Conservation (phyloP, 208 protist species). For the Trichomonas vaginalis region DNA sequence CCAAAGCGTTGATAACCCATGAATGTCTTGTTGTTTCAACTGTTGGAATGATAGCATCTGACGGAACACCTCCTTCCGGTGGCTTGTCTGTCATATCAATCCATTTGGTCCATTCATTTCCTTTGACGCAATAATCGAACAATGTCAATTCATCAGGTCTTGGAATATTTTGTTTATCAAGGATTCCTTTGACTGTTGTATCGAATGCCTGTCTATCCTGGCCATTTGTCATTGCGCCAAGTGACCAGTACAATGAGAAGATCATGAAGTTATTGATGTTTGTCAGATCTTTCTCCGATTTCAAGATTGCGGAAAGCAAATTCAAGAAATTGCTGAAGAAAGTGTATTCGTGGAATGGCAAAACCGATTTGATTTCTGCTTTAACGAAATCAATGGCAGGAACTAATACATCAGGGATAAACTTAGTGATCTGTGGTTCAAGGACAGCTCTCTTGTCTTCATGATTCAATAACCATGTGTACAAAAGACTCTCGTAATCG, state of each 20-base stretch:
- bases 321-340: slow-evolving; percentile 7
- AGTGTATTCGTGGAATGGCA: not conserved
- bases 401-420: not conserved
- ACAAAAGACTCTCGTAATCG: slow-evolving; percentile 50
- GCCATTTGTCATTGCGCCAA: slow-evolving; percentile 72
- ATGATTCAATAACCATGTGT: not conserved
- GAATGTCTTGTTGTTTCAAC: slow-evolving; percentile 83
- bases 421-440: not conserved
- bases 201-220: slow-evolving; percentile 63
- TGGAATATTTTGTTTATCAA: not conserved
- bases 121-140: slow-evolving; percentile 13
- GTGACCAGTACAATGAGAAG: slow-evolving; percentile 79
- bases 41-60: slow-evolving; percentile 84
- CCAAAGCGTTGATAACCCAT: slow-evolving; percentile 67
- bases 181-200: not conserved
- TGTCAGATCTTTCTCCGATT: not conserved
- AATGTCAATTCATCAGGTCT: slow-evolving; percentile 10
- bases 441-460: not conserved
- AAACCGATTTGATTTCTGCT: not conserved
- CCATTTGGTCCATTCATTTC: slow-evolving; percentile 6
- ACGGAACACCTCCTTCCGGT: slow-evolving; percentile 51
- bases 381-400: not conserved
- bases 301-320: not conserved
- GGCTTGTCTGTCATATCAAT: slow-evolving; percentile 42
- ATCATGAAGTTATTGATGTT: slow-evolving; percentile 22